These are phyloP conservation scores for Yamadazyma jaroonii DNA, from an alignment of 1,139 yeast genomes.

Conservation along the genomic window DNA sequence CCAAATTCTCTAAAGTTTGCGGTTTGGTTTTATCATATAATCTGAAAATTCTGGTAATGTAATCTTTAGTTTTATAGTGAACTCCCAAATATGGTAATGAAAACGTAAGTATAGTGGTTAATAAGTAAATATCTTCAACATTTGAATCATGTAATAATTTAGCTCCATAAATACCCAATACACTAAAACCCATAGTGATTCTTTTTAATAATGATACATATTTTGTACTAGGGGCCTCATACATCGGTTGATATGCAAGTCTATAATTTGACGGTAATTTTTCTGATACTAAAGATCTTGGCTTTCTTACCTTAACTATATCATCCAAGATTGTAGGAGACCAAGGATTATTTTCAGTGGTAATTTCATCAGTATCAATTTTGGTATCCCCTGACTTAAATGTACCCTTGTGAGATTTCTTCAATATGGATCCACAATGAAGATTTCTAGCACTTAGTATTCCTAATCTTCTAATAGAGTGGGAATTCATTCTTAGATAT, in stretches of 20 bases:
- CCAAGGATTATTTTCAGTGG: conserved; percentile 48
- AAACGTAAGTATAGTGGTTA: conserved; percentile 36
- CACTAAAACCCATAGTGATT: conserved; percentile 52
- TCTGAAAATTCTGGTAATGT: conserved; percentile 70
- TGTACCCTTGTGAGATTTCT: conserved; percentile 15
- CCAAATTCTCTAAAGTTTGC: conserved; percentile 63
- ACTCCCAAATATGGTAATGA: conserved; percentile 47
- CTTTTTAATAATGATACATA: conserved; percentile 56
- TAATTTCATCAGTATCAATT: conserved; percentile 42
- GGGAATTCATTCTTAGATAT: background rate
- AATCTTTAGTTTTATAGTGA: conserved; percentile 60
- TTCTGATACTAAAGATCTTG: conserved; percentile 22
- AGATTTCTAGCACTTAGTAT: background rate
- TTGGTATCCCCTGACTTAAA: conserved; percentile 32
- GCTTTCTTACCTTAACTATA: conserved; percentile 29
- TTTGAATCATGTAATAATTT: conserved; percentile 56
- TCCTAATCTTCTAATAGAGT: background rate
- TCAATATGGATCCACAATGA: background rate
- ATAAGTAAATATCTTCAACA: conserved; percentile 54
- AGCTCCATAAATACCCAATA: conserved; percentile 54
- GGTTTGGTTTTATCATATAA: conserved; percentile 61
- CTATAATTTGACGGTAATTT: conserved; percentile 43
- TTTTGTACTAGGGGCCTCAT: conserved; percentile 54
- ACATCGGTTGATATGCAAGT: conserved; percentile 52
- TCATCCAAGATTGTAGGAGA: conserved; percentile 44